Evolutionary conservation across 129 eudicot species (phyloP).

Genomic region (Escallonia rubra): DNA sequence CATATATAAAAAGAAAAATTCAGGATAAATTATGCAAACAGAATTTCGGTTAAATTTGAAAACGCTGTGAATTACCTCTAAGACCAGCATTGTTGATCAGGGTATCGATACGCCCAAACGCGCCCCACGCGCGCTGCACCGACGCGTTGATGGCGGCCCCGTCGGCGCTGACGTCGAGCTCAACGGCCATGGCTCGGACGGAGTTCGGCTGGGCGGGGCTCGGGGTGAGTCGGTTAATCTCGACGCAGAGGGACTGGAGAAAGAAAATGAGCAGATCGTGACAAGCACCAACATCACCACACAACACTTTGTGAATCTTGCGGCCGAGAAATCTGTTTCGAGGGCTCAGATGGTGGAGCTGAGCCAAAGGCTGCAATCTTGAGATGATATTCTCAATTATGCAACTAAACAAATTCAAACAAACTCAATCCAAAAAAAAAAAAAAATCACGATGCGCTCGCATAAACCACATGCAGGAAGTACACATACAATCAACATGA

Average conservation of each 20-base stretch:
- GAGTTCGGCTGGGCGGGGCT: too few relatives aligned
- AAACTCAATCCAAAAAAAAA: too few relatives aligned
- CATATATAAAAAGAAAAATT: too few relatives aligned
- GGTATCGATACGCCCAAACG: constrained; percentile 37
- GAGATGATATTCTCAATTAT: constrained; percentile 38
- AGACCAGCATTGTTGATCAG: constrained; percentile 41
- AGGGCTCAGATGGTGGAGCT: constrained; percentile 64
- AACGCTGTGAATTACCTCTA: constrained; percentile 17
- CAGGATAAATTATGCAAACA: too few relatives aligned
- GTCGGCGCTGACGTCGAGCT: constrained; percentile 29
- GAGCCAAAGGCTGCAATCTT: constrained; percentile 53
- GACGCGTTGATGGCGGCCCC: constrained; percentile 19
- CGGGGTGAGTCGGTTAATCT: too few relatives aligned
- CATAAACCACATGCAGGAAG: too few relatives aligned
- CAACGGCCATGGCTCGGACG: constrained; percentile 24
- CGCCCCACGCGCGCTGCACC: constrained; percentile 32
- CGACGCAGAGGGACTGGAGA: constrained; percentile 6
- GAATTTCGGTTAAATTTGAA: too few relatives aligned
- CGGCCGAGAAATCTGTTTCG: constrained; percentile 55
- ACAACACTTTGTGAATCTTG: constrained; percentile 42
- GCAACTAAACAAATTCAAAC: too few relatives aligned
- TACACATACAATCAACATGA: too few relatives aligned
- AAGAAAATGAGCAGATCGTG: constrained; percentile 36
- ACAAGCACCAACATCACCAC: constrained; percentile 36
- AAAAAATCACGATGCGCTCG: too few relatives aligned